Conservation (phyloP, 139 green algal species). For the Haematococcus sp. region DNA sequence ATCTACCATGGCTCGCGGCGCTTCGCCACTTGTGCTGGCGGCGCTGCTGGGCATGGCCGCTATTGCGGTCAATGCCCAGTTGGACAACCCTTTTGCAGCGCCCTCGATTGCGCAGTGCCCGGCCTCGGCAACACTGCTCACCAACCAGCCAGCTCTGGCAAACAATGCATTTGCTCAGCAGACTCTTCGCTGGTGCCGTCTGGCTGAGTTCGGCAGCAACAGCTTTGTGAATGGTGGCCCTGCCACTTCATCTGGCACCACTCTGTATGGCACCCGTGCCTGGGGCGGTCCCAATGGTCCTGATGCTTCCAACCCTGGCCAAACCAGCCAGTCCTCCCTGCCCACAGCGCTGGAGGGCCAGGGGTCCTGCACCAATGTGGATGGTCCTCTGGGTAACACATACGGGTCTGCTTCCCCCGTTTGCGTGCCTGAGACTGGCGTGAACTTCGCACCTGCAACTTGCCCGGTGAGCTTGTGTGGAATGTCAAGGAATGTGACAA, state of each 20-base stretch:
- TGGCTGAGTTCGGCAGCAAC: neutral
- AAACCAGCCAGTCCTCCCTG: too few species aligned
- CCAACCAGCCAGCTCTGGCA: neutral
- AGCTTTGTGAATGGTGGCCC: neutral
- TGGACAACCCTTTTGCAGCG: too few species aligned
- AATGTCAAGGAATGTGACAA: neutral
- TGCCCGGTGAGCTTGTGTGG: neutral
- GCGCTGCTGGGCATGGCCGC: too few species aligned
- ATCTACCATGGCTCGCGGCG: too few species aligned
- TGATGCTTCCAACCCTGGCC: neutral
- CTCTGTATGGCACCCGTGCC: neutral
- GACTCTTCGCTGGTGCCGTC: neutral
- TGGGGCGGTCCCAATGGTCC: neutral
- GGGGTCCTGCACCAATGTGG: neutral
- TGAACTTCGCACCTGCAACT: too few species aligned
- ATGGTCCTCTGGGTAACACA: neutral
- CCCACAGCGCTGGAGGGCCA: neutral
- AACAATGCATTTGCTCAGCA: neutral
- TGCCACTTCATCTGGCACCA: too few species aligned
- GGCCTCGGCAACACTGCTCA: too few species aligned
- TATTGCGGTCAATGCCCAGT: too few species aligned
- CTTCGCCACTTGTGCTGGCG: too few species aligned
- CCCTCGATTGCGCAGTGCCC: too few species aligned
- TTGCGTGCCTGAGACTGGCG: neutral
- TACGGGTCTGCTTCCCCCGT: neutral